Evolutionary conservation across 495 filamentous ascomycete species (phyloP), one percentile per base, ranked within the genome.

Genomic region (Penicillium herquei): DNA sequence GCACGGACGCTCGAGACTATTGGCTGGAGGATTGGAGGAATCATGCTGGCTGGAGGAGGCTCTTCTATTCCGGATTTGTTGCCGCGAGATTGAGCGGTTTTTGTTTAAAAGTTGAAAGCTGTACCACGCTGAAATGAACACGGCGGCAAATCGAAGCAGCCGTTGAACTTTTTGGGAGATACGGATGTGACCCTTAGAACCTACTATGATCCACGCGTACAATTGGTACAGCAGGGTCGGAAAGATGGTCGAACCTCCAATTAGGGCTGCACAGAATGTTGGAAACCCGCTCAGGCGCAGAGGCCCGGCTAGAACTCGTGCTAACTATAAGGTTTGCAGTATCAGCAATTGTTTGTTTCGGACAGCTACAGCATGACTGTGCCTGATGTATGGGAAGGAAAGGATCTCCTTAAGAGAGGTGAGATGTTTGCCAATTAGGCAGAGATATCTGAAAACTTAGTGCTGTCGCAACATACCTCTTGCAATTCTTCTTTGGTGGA

Each of bases 221-320:
- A 70, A 55, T 32, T 58, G 66, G 53, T 73, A 66, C 45, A 71
- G 58, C 34, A 72, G 32, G 8, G 69, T 39, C 56, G 81, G 85
- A n/a, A 94, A 70, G 44, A 92, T 59, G 13, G 87, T 90, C 55
- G 86, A 90, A 31, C 89, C 88, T 35, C 89, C 90, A 43, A 93
- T 81, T 14, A 94, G 70, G 13, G 78, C 70, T 10, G 82, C 92
- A 71, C 92, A 96, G 66, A 91, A 94, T 6, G 90, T 84, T 32
- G 92, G 89, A 64, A 96, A 94, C 39, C 87, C 71, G 61, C 77
- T 68, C 17, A 72, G 42, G 18, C 72, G 72, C 21, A 79, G 47
- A 47, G 76, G 61, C 51, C 64, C 62, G 37, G 63, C 66, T 30
- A 82, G 56, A 46, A 76, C 62, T 21, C 58, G 62, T 44, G 55